Conservation (phyloP, 2,329 filamentous ascomycete genomes). For the Phialemonium atrogriseum region DNA sequence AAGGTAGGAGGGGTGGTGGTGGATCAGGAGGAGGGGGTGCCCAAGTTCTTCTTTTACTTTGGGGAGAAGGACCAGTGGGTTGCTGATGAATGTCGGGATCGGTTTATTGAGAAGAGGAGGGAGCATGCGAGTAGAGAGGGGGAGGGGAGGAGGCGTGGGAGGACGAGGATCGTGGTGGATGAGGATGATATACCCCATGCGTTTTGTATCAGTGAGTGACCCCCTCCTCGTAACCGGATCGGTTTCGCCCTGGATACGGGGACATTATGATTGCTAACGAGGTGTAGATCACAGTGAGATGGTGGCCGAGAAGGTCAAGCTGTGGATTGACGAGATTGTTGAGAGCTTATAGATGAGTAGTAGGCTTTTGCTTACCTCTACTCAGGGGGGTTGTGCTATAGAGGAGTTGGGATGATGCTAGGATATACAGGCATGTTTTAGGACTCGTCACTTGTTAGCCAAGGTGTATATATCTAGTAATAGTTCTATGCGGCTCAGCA, state of each 20-base stretch:
- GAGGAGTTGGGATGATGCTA: no score
- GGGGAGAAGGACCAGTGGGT: conserved; percentile 56
- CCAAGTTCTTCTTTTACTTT: conserved; percentile 53
- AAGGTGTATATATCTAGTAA: no score
- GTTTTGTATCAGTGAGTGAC: conserved; percentile 46
- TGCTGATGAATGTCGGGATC: conserved; percentile 44
- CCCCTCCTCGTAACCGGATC: background rate
- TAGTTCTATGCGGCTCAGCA: no score
- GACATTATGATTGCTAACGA: conserved; percentile 8
- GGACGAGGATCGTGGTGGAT: conserved; percentile 44
- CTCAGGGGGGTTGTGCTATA: no score
- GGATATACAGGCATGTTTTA: no score
- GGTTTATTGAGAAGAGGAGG: conserved; percentile 39
- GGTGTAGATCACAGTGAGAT: conserved; percentile 34
- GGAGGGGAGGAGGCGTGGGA: conserved; percentile 19
- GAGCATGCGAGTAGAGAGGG: conserved; percentile 20
- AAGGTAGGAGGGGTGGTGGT: conserved; percentile 7
- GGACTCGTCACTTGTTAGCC: no score
- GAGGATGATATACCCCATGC: conserved; percentile 49
- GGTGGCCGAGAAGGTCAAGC: conserved; percentile 37
- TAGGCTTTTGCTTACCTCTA: no score
- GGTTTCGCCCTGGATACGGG: background rate
- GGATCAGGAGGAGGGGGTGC: conserved; percentile 13
- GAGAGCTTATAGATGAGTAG: conserved; percentile 1
- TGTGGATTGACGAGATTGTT: conserved; percentile 45